A percentile compares a stretch with the other conserved stretches of the same genome.
Evolutionary conservation across 805 yeast genomes (phyloP).

Genomic region (Cyberlindnera galapagoensis): DNA sequence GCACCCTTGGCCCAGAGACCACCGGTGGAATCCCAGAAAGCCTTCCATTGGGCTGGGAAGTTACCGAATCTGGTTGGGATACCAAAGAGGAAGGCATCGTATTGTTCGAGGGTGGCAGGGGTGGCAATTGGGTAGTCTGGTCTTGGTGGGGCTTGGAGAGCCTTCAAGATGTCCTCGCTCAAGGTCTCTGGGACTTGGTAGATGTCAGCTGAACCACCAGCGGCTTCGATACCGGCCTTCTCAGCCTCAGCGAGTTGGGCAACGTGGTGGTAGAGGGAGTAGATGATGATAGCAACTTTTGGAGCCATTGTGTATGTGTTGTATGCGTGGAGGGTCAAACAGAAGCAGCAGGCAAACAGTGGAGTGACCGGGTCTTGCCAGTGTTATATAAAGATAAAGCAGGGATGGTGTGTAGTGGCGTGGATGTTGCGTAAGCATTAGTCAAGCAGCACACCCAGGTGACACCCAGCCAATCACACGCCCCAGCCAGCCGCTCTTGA

Average conservation of each 20-base stretch:
- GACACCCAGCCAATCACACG: no score
- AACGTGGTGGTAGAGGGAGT: conserved; percentile 78
- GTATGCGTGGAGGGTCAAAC: no score
- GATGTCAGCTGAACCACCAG: conserved; percentile 64
- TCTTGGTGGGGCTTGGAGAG: conserved; percentile 60
- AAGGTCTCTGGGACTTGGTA: conserved; percentile 77
- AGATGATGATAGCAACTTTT: conserved; percentile 36
- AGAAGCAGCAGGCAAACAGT: no score
- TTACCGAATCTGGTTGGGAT: conserved; percentile 83
- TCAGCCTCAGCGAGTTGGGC: conserved; percentile 59
- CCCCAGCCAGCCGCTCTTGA: no score
- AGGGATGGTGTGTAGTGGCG: no score
- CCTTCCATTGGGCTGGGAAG: conserved; percentile 66
- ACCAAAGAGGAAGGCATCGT: conserved; percentile 83
- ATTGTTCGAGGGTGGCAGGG: conserved; percentile 46
- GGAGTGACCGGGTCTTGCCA: no score
- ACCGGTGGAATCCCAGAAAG: conserved; percentile 74
- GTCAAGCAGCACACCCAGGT: no score
- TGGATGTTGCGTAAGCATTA: no score
- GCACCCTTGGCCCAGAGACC: conserved; percentile 68
- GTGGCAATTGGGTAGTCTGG: conserved; percentile 61
- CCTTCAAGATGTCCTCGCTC: conserved; percentile 45
- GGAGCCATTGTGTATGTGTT: conserved; percentile 10
- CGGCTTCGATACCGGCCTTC: conserved; percentile 59
- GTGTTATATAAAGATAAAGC: no score